Evolutionary conservation across 306 rosid genomes (phyloP).

Genomic region (Carpinus fangiana): DNA sequence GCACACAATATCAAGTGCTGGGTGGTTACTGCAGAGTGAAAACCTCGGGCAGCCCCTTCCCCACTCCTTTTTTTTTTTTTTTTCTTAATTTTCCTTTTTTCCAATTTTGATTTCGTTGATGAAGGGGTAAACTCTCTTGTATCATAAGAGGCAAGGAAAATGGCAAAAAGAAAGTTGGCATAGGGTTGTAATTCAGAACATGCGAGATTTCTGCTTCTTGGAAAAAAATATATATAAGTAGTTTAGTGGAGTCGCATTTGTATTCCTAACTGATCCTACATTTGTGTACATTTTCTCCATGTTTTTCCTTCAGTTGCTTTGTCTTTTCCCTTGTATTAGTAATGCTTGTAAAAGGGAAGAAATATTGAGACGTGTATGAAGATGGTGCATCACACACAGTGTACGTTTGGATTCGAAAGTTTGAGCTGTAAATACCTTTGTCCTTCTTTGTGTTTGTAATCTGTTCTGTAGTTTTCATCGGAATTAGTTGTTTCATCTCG

Average conservation of each 20-base stretch:
- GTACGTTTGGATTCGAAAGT: not conserved
- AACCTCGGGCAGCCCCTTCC: constrained; percentile 4
- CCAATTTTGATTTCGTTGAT: constrained; percentile 17
- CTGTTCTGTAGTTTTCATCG: not conserved
- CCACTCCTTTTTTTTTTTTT: constrained; percentile 1
- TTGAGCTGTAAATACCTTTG: not conserved
- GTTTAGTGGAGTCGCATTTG: not conserved
- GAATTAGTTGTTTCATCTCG: not conserved
- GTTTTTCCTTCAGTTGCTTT: not conserved
- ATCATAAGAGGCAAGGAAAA: constrained; percentile 28
- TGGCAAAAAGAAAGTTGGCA: constrained; percentile 15
- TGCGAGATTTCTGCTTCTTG: constrained; percentile 2
- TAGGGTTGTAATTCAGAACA: constrained; percentile 21
- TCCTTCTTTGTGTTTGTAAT: not conserved
- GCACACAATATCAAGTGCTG: constrained; percentile 24
- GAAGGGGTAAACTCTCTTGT: constrained; percentile 31
- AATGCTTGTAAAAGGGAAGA: not conserved
- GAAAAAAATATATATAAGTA: not conserved
- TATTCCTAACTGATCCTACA: not conserved
- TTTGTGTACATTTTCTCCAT: not conserved
- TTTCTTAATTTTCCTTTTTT: not conserved
- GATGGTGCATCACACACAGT: not conserved
- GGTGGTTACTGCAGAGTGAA: constrained; percentile 23
- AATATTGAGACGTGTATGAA: not conserved
- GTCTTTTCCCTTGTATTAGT: not conserved